Evolutionary conservation across 441 rosid genomes (phyloP).

Genomic region (Sinapis alba): DNA sequence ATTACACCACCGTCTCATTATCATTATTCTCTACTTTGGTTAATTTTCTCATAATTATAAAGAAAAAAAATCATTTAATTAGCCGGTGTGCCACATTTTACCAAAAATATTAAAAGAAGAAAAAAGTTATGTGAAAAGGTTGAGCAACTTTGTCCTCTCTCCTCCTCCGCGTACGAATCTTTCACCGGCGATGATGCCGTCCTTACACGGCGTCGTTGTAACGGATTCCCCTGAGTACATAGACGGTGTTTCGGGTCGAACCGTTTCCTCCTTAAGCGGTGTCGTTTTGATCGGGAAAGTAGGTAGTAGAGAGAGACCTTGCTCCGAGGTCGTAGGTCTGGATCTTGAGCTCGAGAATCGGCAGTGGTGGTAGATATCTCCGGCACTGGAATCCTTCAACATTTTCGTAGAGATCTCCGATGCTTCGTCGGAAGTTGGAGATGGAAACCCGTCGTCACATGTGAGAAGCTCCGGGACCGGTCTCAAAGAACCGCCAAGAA

Average conservation of each 20-base stretch:
- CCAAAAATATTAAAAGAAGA: background rate
- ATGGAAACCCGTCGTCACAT: conserved; percentile 21
- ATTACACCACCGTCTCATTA: background rate
- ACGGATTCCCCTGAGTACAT: conserved; percentile 63
- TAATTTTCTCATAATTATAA: conserved; percentile 13
- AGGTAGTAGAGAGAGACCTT: conserved; percentile 44
- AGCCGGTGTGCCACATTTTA: conserved; percentile 16
- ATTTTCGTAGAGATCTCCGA: conserved; percentile 40
- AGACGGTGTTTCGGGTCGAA: conserved; percentile 44
- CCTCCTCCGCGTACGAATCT: conserved; percentile 39
- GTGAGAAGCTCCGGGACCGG: conserved; percentile 44
- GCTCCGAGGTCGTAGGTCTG: conserved; percentile 35
- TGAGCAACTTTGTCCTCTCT: conserved; percentile 53
- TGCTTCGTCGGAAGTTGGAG: conserved; percentile 31
- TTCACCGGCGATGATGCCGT: conserved; percentile 14
- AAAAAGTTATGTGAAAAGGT: conserved; percentile 44
- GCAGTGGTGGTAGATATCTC: conserved; percentile 41
- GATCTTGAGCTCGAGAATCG: conserved; percentile 55
- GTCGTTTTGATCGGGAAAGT: conserved; percentile 12
- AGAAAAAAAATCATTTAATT: conserved; percentile 22
- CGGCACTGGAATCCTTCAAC: conserved; percentile 37
- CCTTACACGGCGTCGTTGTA: conserved; percentile 41
- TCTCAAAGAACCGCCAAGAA: conserved; percentile 47
- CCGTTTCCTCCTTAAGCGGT: conserved; percentile 25
- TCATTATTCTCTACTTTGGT: conserved; percentile 24